These are phyloP conservation scores for Chenopodium suecicum DNA, from an alignment of 148 eudicot species.

Conservation along the genomic window DNA sequence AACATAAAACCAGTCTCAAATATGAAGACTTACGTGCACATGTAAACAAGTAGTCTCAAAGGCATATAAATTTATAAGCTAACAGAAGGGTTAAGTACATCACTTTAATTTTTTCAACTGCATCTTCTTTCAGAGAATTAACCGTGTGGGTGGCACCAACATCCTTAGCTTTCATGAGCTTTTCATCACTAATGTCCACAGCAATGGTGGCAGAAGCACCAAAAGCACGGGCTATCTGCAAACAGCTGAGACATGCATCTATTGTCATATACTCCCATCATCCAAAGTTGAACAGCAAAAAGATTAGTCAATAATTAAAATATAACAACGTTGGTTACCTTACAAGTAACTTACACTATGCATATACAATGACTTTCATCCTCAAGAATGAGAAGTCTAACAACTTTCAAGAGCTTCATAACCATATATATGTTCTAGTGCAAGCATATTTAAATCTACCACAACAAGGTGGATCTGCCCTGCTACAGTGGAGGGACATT, in stretches of 20 bases:
- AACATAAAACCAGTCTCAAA: background rate
- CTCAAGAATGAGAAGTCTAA: background rate
- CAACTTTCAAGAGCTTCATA: background rate
- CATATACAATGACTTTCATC: background rate
- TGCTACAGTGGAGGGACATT: background rate
- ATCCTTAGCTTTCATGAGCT: conserved; percentile 74
- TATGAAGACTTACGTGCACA: background rate
- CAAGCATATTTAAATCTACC: background rate
- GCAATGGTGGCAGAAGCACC: conserved; percentile 96
- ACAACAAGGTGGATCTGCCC: background rate
- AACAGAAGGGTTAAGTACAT: conserved; percentile 4
- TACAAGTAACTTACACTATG: background rate
- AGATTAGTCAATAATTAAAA: background rate
- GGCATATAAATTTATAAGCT: background rate
- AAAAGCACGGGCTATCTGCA: conserved; percentile 98
- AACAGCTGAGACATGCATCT: conserved; percentile 62
- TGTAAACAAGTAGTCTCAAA: background rate
- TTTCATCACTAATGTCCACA: conserved; percentile 90
- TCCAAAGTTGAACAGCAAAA: conserved; percentile 8
- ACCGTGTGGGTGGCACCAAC: conserved; percentile 86
- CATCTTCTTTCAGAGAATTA: conserved; percentile 76
- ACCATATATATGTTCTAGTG: background rate
- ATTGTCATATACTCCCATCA: conserved; percentile 13
- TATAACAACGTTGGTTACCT: background rate
- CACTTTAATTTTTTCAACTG: conserved; percentile 78